These are phyloP conservation scores for Tetrapisispora namnaoensis DNA, from an alignment of 805 yeast genomes.

Conservation along the genomic window DNA sequence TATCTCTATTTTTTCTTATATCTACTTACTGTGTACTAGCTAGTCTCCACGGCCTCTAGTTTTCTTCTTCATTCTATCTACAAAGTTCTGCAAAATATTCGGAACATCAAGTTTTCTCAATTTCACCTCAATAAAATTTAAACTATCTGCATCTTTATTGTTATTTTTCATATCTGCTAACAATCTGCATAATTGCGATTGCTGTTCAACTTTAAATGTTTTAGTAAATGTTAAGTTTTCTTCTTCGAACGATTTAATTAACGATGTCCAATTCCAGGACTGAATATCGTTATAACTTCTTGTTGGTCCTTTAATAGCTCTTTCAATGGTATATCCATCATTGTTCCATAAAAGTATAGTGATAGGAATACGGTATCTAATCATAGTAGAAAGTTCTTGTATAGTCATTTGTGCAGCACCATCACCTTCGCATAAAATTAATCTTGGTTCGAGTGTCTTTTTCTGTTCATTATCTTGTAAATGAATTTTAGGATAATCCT, in stretches of 20 bases:
- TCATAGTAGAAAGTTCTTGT: conserved; percentile 65
- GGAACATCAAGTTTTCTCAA: conserved; percentile 56
- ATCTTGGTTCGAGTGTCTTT: conserved; percentile 34
- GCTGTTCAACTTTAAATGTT: conserved; percentile 29
- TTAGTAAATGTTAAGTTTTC: conserved; percentile 25
- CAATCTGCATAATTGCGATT: conserved; percentile 32
- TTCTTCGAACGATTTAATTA: conserved; percentile 59
- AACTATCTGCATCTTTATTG: conserved; percentile 25
- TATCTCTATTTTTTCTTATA: too few species aligned
- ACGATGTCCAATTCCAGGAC: conserved; percentile 70
- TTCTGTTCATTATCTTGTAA: conserved; percentile 12
- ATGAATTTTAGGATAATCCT: conserved; percentile 35
- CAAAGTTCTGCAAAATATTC: conserved; percentile 43
- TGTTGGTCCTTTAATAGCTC: conserved; percentile 71
- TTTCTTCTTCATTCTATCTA: conserved; percentile 9
- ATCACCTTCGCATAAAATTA: conserved; percentile 76
- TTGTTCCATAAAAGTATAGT: conserved; percentile 71
- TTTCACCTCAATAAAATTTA: conserved; percentile 50
- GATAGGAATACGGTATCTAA: conserved; percentile 54
- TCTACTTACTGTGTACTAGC: too few species aligned
- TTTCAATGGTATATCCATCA: conserved; percentile 83
- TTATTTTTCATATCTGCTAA: conserved; percentile 29
- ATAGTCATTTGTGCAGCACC: conserved; percentile 93
- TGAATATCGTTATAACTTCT: conserved; percentile 75
- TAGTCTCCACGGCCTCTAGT: background rate